Evolutionary conservation across 2,329 filamentous ascomycete species (phyloP), one percentile per base, ranked within the genome.

Genomic region (Xylaria sp.): DNA sequence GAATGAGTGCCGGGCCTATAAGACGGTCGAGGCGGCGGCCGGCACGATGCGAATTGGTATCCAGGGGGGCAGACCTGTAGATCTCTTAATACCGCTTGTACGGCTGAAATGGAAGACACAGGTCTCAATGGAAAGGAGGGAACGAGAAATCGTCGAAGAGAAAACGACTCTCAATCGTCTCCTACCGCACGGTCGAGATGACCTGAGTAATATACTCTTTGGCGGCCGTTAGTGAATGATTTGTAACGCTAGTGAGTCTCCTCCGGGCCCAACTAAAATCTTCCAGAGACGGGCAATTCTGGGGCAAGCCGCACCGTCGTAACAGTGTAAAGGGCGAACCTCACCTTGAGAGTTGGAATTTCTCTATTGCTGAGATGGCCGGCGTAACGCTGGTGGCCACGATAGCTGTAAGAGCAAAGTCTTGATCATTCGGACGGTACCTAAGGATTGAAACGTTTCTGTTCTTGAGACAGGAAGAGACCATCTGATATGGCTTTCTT

Each of bases 231-330:
- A 59, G 57, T 46, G 23, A 46, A 34, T 25, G 28, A 63, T 51
- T 46, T 60, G 50, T 56, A 59, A 59, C 52, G 20, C 55, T 66
- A 58, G 50, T 18, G 20, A 31, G 54, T 37, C 55, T 63, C 59
- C 58, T 60, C 15, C 41, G 44, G 54, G 9, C 23, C 62, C 41
- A 61, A 57, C 48, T 66, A 63, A 52, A 66, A 51, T 63, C 57
- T 50, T 41, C 52, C 31, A 52, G 28, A 52, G 28, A 58, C 28
- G 37, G 39, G 37, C 60, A 39, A 62, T 67, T 44, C 48, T 39
- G 52, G 37, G 20, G 41, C 18, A n/a, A n/a, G 15, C 18, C 3
- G 15, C 41, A 13, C 15, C 6, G 18, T 46, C 13, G 41, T 46
- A 5, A n/a, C 41, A 18, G n/a, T 15, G 4, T 13, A 37, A 28